Evolutionary conservation across 352 stramenopile species (phyloP).

Genomic region (Globisporangium spiculum): DNA sequence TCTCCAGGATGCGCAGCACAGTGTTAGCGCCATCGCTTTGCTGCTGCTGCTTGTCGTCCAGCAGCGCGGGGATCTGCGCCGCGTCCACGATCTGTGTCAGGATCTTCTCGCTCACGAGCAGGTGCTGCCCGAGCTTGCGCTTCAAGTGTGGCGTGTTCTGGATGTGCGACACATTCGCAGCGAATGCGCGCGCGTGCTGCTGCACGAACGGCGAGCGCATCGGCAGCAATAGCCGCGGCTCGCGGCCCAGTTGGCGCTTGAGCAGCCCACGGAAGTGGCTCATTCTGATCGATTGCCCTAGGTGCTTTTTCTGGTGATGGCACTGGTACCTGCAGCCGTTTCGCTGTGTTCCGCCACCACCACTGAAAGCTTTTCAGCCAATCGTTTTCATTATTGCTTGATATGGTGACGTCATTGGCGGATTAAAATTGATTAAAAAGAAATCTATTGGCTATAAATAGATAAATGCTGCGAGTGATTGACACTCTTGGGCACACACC

Average conservation of each 20-base stretch:
- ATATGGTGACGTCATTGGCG: not conserved
- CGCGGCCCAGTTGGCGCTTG: not conserved
- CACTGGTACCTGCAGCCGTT: not conserved
- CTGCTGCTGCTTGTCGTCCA: conserved; percentile 20
- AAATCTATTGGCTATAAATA: conserved; percentile 2
- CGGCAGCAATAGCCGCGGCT: not conserved
- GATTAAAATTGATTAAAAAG: not conserved
- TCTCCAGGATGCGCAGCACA: conserved; percentile 68
- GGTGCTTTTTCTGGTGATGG: not conserved
- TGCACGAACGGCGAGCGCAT: not conserved
- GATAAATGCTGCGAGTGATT: not conserved
- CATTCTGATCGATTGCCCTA: not conserved
- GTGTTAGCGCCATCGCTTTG: not conserved
- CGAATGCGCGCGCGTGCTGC: not conserved
- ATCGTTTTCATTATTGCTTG: not conserved
- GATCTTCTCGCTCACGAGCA: conserved; percentile 65
- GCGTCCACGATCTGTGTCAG: conserved; percentile 64
- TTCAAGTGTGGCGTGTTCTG: conserved; percentile 68
- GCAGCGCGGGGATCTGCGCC: conserved; percentile 38
- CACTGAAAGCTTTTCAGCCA: conserved; percentile 10
- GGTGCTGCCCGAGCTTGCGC: conserved; percentile 80
- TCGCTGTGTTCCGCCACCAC: not conserved
- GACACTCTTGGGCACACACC: not conserved
- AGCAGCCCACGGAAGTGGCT: conserved; percentile 1
- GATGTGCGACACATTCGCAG: conserved; percentile 40